Conservation (phyloP, 2,329 filamentous ascomycete species). For the Nectriaceae sp. region DNA sequence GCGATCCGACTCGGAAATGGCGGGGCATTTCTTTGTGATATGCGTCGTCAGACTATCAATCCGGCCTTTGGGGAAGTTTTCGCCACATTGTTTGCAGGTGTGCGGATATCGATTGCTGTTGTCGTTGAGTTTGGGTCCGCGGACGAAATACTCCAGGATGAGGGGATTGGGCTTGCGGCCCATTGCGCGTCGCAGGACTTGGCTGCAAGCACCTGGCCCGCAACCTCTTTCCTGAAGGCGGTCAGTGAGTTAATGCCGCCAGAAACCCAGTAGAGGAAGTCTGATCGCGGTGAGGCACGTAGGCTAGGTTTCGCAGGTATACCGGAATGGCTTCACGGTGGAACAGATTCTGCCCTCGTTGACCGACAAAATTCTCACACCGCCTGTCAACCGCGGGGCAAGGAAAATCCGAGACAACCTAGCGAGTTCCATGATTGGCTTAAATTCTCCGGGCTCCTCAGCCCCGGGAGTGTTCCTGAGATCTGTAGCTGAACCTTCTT, state of each 20-base stretch:
- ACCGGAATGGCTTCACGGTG: slow-evolving; percentile 28
- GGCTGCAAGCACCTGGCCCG: slow-evolving; percentile 29
- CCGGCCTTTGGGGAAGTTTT: slow-evolving; percentile 87
- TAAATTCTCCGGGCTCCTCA: slow-evolving; percentile 2
- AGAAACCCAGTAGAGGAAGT: slow-evolving; percentile 13
- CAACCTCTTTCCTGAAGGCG: slow-evolving; percentile 24
- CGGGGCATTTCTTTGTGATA: slow-evolving; percentile 83
- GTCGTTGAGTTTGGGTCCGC: slow-evolving; percentile 83
- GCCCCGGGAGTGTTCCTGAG: no score
- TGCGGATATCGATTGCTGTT: slow-evolving; percentile 91
- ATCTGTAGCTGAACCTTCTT: no score
- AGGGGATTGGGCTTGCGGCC: slow-evolving; percentile 82
- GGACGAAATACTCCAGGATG: slow-evolving; percentile 85
- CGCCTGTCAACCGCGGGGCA: slow-evolving; percentile 31
- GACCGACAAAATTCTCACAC: slow-evolving; percentile 46
- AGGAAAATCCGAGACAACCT: slow-evolving; percentile 21
- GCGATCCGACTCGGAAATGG: slow-evolving; percentile 72
- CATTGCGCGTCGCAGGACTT: slow-evolving; percentile 52
- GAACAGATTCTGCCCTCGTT: slow-evolving; percentile 40
- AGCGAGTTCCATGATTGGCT: slow-evolving; percentile 8
- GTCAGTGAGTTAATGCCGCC: slow-evolving; percentile 19
- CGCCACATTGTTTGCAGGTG: slow-evolving; percentile 84
- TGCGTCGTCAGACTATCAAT: slow-evolving; percentile 82
- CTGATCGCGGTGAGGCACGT: slow-evolving; percentile 12
- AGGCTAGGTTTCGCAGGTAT: slow-evolving; percentile 9